Percentiles rank a stretch among this genome's conserved stretches.
Evolutionary conservation across 331 rosid genomes (phyloP).

Genomic region (Spiraea crenata): DNA sequence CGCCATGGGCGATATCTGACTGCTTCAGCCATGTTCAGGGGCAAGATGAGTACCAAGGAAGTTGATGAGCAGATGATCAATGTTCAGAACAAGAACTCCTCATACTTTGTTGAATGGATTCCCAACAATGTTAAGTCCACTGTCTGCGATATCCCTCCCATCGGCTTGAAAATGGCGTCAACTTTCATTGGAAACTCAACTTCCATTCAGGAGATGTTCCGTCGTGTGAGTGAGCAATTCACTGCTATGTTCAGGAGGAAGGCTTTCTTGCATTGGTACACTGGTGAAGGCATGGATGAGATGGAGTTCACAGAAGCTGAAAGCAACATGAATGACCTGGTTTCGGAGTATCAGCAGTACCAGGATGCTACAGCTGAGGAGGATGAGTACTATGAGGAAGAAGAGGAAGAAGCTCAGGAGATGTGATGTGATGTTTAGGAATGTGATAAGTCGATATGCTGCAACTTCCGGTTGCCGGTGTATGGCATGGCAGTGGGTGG

Average conservation of each 20-base stretch:
- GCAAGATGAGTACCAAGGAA: conserved; percentile 74
- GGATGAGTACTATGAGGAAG: conserved; percentile 54
- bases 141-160: conserved; percentile 69
- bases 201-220: conserved; percentile 69
- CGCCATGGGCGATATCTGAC: conserved; percentile 69
- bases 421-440: conserved; percentile 18
- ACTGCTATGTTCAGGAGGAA: conserved; percentile 76
- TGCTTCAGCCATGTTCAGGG: conserved; percentile 65
- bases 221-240: conserved; percentile 68
- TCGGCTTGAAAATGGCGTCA: conserved; percentile 63
- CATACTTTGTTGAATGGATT: conserved; percentile 73
- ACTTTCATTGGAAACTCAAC: conserved; percentile 72
- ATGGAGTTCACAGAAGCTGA: conserved; percentile 81
- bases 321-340: conserved; percentile 74
- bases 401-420: conserved; percentile 35
- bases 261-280: conserved; percentile 79
- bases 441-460: conserved; percentile 19
- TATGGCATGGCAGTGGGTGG: conserved; percentile 19
- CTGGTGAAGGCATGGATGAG: conserved; percentile 79
- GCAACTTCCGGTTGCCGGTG: conserved; percentile 71
- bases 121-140: conserved; percentile 73
- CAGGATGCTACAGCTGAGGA: conserved; percentile 73
- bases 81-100: conserved; percentile 71
- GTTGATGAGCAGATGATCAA: conserved; percentile 74
- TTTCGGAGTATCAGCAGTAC: conserved; percentile 69